These are phyloP conservation scores for Cadophora luteo-olivacea DNA, from an alignment of 2,329 filamentous ascomycete genomes.

Conservation along the genomic window DNA sequence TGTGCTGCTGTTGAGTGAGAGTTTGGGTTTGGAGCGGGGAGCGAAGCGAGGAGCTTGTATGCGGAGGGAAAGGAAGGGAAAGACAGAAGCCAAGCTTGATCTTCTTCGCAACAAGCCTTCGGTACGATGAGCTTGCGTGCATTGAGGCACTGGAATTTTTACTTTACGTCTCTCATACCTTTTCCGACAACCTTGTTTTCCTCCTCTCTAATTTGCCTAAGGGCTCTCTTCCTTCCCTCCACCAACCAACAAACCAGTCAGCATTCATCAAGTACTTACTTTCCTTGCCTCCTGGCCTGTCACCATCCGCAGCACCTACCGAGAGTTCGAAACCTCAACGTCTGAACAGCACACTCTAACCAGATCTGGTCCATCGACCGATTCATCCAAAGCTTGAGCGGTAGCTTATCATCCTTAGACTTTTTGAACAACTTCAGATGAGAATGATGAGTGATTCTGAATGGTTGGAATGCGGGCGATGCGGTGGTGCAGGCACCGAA, in stretches of 20 bases:
- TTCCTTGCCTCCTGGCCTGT: too few species aligned
- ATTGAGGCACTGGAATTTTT: neutral
- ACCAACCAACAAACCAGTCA: neutral
- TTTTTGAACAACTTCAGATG: neutral
- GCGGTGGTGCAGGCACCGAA: neutral
- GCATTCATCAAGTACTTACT: neutral
- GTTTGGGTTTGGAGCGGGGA: too few species aligned
- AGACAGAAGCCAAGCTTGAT: too few species aligned
- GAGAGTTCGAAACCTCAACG: neutral
- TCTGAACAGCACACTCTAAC: neutral
- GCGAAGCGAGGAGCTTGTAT: too few species aligned
- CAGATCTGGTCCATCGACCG: neutral
- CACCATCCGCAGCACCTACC: too few species aligned
- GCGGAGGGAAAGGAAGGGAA: too few species aligned
- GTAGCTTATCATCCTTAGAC: neutral
- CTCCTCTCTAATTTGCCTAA: too few species aligned
- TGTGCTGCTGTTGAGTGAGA: too few species aligned
- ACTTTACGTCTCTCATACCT: neutral
- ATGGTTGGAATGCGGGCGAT: neutral
- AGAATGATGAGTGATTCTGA: neutral
- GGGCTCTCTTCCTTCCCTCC: too few species aligned
- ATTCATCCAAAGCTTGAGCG: neutral
- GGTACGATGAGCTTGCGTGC: neutral
- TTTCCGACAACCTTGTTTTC: too few species aligned
- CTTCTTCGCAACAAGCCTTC: slow-evolving; percentile 13